phyloP scores from a whole-genome alignment of 2,329 filamentous ascomycete species.

The Daldinia sp. region DNA sequence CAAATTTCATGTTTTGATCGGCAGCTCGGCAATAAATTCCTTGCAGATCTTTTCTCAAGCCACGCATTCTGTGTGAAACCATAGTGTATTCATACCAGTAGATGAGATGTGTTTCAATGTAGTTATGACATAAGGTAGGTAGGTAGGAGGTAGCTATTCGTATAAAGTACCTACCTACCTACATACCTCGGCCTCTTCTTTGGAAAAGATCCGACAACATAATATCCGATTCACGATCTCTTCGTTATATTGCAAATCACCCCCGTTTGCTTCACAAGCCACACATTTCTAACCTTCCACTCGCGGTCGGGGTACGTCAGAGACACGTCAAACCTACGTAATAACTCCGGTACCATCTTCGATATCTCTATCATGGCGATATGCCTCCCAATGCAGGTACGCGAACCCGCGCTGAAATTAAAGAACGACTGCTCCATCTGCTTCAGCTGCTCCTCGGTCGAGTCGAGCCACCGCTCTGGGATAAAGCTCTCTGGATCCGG shows the following conservation, averaged over 20 bases:
- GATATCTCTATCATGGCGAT: conserved; percentile 34
- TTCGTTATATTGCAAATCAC: background rate
- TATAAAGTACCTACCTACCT: no score
- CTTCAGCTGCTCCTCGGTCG: conserved; percentile 23
- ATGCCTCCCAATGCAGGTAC: conserved; percentile 28
- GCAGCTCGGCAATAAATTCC: no score
- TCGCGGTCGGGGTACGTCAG: conserved; percentile 4
- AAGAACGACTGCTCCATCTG: conserved; percentile 29
- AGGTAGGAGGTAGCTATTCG: no score
- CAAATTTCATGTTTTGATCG: no score
- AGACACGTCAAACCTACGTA: conserved; percentile 10
- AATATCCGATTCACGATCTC: background rate
- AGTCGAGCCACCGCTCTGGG: conserved; percentile 44
- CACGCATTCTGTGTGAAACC: no score
- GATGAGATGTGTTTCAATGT: no score
- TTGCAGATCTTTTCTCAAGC: no score
- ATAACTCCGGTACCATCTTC: conserved; percentile 27
- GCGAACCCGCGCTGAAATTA: conserved; percentile 29
- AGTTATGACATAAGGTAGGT: no score
- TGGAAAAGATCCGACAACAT: background rate
- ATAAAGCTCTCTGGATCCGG: conserved; percentile 42
- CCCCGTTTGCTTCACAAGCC: conserved; percentile 5
- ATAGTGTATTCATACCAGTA: no score
- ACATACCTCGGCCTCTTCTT: no score
- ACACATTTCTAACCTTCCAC: conserved; percentile 1